phyloP scores from a whole-genome alignment of 768 basidiomycete species.

The Pisolithus marmoratus region DNA sequence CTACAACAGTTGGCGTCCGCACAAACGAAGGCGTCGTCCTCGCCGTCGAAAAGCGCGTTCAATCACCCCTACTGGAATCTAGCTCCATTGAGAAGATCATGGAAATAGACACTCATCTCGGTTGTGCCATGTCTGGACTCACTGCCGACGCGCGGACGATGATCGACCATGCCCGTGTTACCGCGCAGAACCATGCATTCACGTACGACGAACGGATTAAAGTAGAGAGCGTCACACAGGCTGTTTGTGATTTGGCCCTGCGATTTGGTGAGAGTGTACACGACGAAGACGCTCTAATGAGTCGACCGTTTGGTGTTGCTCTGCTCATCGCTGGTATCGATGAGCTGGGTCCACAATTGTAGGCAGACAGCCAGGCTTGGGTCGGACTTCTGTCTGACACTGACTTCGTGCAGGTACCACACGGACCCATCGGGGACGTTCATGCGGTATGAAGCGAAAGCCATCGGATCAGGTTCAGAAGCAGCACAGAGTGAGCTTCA shows the following conservation, averaged over 20 bases:
- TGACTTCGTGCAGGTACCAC: conserved; percentile 63
- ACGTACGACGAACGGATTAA: conserved; percentile 96
- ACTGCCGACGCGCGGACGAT: conserved; percentile 98
- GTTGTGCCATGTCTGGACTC: conserved; percentile 96
- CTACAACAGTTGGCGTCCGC: conserved; percentile 93
- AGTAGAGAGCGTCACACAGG: conserved; percentile 97
- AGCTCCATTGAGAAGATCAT: conserved; percentile 99
- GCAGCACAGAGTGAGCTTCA: conserved; percentile 96
- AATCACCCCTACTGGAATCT: conserved; percentile 92
- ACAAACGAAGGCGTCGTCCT: conserved; percentile 89
- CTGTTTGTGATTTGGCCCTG: conserved; percentile 94
- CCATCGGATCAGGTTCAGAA: conserved; percentile 96
- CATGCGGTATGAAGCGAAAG: conserved; percentile 95
- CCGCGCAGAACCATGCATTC: conserved; percentile 91
- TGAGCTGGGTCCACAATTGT: conserved; percentile 95
- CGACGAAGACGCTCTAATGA: conserved; percentile 99
- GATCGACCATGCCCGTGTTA: conserved; percentile 99
- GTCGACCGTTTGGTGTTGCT: conserved; percentile 97
- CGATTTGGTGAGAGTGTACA: conserved; percentile 98
- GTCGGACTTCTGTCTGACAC: conserved; percentile 3
- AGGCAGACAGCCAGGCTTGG: conserved; percentile 25
- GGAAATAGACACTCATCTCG: conserved; percentile 97
- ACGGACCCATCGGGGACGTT: conserved; percentile 99
- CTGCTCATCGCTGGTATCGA: conserved; percentile 96
- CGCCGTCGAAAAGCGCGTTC: conserved; percentile 97